Base-by-base conservation (phyloP, 768 basidiomycete genomes). In the Russula sp. region DNA sequence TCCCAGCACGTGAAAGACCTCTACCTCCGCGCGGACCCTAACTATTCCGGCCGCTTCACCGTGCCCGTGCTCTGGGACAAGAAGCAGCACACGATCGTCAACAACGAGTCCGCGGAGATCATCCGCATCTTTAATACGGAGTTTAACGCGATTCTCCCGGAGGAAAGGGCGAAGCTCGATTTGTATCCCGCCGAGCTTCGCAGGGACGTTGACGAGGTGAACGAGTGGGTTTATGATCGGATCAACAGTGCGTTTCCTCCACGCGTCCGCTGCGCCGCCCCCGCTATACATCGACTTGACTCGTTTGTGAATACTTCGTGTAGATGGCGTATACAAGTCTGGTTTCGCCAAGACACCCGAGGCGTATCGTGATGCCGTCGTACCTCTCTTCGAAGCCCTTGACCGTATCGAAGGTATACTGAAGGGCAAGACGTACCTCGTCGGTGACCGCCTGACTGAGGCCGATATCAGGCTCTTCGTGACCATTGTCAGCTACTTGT, bases 81-180 rank as follows among this genome's bases (percentile, higher is more conserved):
- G 77, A 90, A 95, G 73, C 76, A 71, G 46, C 75, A 86, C 48
- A 88, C 87, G 43, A 88, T 98, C 66, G 97, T 99, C 60, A 98
- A 93, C 77, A 98, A 98, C 72, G 96, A 99, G 71, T 88, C 86
- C 66, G 85, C 89, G 2, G 96, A 98, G 75, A 94, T 98, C 70
- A 93, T 98, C 69, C 86, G 96, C 59, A 89, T 96, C 8, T 82
- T 98, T 76, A 98, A 99, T 74, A 79, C 80, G 7, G 86, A 81
- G 1, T 95, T 96, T 77, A 86, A 97, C 71, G 77, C 85, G 22
- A 67, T 87, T 20, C 60, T 97, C 7, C 79, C 89, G 4, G 72
- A 77, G 1, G 86, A 88, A 5, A 83, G 85, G 63, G 85, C 83
- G 3, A 73, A 76, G 20, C 67, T 88, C 56, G 86, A 95, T 69